Evolutionary conservation across 2,329 filamentous ascomycete genomes (phyloP).

Genomic region (Trichoderma sp.): DNA sequence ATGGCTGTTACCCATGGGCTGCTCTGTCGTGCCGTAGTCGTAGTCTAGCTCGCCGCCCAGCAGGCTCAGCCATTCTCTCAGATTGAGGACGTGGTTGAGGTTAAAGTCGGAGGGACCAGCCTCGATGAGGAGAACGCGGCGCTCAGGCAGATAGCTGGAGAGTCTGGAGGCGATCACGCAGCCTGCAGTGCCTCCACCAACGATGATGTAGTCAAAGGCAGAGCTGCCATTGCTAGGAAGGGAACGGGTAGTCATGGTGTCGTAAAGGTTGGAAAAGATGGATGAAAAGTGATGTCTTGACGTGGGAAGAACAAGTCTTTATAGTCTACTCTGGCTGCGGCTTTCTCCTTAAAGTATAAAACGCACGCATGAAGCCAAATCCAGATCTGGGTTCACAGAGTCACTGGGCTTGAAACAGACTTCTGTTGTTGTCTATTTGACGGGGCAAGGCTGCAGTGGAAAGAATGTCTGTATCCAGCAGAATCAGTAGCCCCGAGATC

Average conservation of each 20-base stretch:
- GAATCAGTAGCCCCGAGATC: not conserved
- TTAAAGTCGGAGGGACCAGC: slow-evolving; percentile 86
- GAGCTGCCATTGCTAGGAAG: slow-evolving; percentile 63
- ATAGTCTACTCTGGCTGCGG: not conserved
- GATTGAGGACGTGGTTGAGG: slow-evolving; percentile 80
- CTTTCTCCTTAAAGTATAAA: not conserved
- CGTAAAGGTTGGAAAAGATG: not conserved
- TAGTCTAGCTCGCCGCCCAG: slow-evolving; percentile 88
- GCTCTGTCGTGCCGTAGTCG: slow-evolving; percentile 85
- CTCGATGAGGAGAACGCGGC: slow-evolving; percentile 80
- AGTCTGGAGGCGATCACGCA: slow-evolving; percentile 80
- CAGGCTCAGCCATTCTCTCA: slow-evolving; percentile 82
- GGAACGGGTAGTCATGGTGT: slow-evolving; percentile 64
- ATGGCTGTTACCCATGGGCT: slow-evolving; percentile 87
- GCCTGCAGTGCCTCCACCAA: slow-evolving; percentile 82
- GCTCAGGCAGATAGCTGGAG: slow-evolving; percentile 78
- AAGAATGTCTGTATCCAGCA: not conserved
- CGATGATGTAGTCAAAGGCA: slow-evolving; percentile 80
- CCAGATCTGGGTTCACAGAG: not conserved
- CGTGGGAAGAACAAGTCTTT: not conserved
- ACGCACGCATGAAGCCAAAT: not conserved
- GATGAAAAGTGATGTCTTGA: not conserved
- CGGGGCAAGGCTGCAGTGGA: not conserved
- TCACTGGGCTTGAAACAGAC: not conserved
- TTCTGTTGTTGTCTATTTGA: not conserved